Percentiles rank a stretch among this genome's conserved stretches.
These are phyloP conservation scores for Plectosphaerella sp. DNA, from an alignment of 2,329 filamentous ascomycete genomes.

Conservation along the genomic window DNA sequence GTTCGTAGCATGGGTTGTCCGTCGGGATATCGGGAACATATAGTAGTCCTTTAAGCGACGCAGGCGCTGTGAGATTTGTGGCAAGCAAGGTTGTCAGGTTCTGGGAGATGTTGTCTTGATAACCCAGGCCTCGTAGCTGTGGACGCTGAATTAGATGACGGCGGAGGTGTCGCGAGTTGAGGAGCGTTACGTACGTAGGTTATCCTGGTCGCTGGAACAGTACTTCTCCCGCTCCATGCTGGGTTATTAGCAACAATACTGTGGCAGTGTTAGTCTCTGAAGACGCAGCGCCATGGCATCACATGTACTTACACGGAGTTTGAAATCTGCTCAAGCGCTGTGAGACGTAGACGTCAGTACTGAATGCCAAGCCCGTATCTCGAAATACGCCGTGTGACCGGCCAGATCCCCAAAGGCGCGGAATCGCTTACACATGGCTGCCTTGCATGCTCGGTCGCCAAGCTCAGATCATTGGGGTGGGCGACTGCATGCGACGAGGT, in stretches of 20 bases:
- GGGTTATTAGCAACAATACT: constrained; percentile 40
- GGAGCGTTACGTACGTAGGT: constrained; percentile 5
- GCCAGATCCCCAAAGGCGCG: not conserved
- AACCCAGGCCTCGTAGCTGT: constrained; percentile 31
- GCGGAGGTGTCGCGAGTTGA: no score
- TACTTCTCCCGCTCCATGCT: constrained; percentile 44
- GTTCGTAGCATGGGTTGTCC: constrained; percentile 57
- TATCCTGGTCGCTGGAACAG: constrained; percentile 48
- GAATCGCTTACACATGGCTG: constrained; percentile 36
- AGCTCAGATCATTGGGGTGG: constrained; percentile 8
- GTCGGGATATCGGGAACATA: constrained; percentile 71
- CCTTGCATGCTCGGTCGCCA: constrained; percentile 31
- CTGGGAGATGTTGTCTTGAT: constrained; percentile 42
- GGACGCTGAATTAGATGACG: constrained; percentile 12
- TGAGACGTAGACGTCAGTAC: constrained; percentile 28
- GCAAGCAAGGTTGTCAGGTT: constrained; percentile 75
- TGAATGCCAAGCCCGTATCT: no score
- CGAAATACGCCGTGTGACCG: no score
- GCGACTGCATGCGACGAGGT: not conserved
- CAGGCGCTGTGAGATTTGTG: constrained; percentile 57
- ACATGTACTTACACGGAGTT: constrained; percentile 42
- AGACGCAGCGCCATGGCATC: no score
- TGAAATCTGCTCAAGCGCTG: constrained; percentile 44
- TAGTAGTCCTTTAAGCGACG: constrained; percentile 69
- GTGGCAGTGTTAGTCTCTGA: no score